These are phyloP conservation scores for Tympanopsis confertula DNA, from an alignment of 2,329 filamentous ascomycete species.

Conservation along the genomic window DNA sequence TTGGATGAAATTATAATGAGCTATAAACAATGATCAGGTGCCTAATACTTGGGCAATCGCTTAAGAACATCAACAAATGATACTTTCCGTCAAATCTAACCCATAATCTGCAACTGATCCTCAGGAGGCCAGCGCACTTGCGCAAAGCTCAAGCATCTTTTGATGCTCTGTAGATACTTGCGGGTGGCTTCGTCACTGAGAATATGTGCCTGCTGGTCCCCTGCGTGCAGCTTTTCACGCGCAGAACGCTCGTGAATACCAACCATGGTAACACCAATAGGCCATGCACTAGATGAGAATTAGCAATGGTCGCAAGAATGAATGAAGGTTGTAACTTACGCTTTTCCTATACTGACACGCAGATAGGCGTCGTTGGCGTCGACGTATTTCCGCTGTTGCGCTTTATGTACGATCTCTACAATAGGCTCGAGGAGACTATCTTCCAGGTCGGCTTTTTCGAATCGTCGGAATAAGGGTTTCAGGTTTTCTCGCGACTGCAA, in stretches of 20 bases:
- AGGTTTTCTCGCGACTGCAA: conserved; percentile 78
- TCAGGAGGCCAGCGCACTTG: conserved; percentile 93
- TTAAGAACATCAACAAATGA: no score
- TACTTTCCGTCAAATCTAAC: no score
- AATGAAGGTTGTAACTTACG: conserved; percentile 16
- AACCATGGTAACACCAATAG: conserved; percentile 98
- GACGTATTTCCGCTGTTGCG: conserved; percentile 84
- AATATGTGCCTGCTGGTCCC: conserved; percentile 71
- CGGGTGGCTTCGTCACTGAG: conserved; percentile 93
- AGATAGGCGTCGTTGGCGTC: conserved; percentile 95
- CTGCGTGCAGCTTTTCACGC: conserved; percentile 85
- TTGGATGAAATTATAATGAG: no score
- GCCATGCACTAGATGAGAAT: conserved; percentile 53
- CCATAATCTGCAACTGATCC: conserved; percentile 90
- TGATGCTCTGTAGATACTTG: conserved; percentile 96
- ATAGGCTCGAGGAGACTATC: conserved; percentile 71
- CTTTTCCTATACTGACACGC: conserved; percentile 84
- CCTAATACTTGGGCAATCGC: no score
- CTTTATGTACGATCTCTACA: conserved; percentile 81
- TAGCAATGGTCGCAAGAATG: not conserved
- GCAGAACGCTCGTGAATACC: conserved; percentile 96
- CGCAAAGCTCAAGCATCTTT: conserved; percentile 88
- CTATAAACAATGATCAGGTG: no score
- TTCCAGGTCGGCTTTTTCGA: conserved; percentile 72
- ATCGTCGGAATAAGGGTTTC: conserved; percentile 76